Evolutionary conservation across 2,329 filamentous ascomycete species (phyloP), one percentile per base, ranked within the genome.

Genomic region (Pseudopyrenochaeta lycopersici): DNA sequence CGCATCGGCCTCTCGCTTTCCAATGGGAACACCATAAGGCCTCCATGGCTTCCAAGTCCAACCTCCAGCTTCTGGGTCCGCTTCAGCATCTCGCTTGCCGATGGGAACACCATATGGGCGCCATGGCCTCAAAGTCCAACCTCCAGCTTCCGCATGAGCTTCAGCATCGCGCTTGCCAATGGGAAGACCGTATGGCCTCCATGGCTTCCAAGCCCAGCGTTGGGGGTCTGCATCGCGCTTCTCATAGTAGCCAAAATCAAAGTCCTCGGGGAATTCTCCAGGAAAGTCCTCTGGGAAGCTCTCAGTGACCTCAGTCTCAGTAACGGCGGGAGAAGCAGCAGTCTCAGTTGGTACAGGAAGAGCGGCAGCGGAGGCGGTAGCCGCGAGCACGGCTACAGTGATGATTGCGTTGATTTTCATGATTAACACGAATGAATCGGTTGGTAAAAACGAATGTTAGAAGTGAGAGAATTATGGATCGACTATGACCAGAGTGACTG

Each of bases 401-500:
- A 81, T 63, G 46, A 81, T 51, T 48, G 75, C 66, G 60, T 77
- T 71, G 68, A 82, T 62, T 76, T 81, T 84, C 82, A 85, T 85
- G 47, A 52, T 77, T 69, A 63, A 42, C 45, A 54, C 32, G 55
- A 54, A 32, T 29, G 38, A 46, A 53, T 41, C 46, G 47, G n/a
- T n/a, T n/a, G n/a, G n/a, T n/a, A 59, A 52, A 50, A 67, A 58
- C 49, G 58, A 62, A 54, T 56, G 46, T 14, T 60, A 27, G 31
- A 51, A 49, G 41, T 47, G 36, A 48, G 54, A 51, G 42, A 47
- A 36, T 41, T n/a, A 50, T 46, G 21, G 10, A 46, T 47, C 44
- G 46, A 56, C 43, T 30, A 43, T 50, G 31, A 46, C 38, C 46
- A 54, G 44, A 51, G 48, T 52, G 18, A 38, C 47, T 49, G 44